These are phyloP conservation scores for Populus hybrid DNA, from an alignment of 441 rosid species.

Conservation along the genomic window DNA sequence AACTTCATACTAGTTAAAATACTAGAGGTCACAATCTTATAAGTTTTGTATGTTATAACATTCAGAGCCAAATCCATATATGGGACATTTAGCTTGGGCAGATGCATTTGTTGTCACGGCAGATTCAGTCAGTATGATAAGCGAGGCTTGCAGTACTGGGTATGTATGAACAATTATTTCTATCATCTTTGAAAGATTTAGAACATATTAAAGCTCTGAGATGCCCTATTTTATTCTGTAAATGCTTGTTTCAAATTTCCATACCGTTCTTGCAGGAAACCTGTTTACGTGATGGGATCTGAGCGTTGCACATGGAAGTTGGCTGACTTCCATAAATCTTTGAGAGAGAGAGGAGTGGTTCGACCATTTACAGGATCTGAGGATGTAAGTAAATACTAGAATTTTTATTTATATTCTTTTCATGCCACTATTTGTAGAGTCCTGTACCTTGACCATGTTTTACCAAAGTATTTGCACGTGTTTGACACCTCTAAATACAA, in stretches of 20 bases:
- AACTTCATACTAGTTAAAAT: slow-evolving; percentile 11
- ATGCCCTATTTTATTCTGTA: neutral
- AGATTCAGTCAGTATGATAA: slow-evolving; percentile 91
- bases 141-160: slow-evolving; percentile 98
- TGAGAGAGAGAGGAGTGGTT: slow-evolving; percentile 75
- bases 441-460: too few relatives aligned
- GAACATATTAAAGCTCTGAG: neutral
- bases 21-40: slow-evolving; percentile 2
- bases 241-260: neutral
- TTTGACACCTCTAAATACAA: neutral
- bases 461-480: too few relatives aligned
- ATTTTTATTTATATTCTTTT: neutral
- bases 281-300: slow-evolving; percentile 76
- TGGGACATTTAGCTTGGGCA: slow-evolving; percentile 96
- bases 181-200: neutral
- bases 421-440: neutral
- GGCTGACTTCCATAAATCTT: slow-evolving; percentile 69
- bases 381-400: slow-evolving; percentile 58
- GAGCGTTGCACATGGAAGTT: slow-evolving; percentile 92
- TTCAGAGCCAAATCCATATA: slow-evolving; percentile 79
- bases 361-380: slow-evolving; percentile 73
- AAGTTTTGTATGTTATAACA: slow-evolving; percentile 16
- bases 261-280: slow-evolving; percentile 57
- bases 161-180: slow-evolving; percentile 32
- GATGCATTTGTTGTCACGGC: slow-evolving; percentile 94